Evolutionary conservation across 169 alveolate species (phyloP).

Genomic region (Cryptosporidium ubiquitum): DNA sequence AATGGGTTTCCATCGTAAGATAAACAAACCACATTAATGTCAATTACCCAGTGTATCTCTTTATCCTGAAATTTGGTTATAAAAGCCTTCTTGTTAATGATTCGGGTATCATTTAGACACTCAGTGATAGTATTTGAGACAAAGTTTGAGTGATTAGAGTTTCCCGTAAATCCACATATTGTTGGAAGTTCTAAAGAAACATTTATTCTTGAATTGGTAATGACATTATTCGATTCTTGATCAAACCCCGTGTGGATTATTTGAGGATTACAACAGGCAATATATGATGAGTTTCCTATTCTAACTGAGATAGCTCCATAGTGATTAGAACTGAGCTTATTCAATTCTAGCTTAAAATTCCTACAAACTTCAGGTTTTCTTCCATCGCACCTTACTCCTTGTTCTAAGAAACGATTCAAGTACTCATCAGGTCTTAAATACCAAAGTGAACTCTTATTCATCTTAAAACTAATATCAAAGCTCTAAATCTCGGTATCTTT

Average conservation of each 20-base stretch:
- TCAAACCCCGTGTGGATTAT: constrained; percentile 11
- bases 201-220: constrained; percentile 34
- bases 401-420: constrained; percentile 40
- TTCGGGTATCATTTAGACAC: constrained; percentile 47
- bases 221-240: constrained; percentile 1
- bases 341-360: constrained; percentile 5
- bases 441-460: constrained; percentile 48
- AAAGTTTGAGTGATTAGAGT: constrained; percentile 20
- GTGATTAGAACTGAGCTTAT: not conserved
- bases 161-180: constrained; percentile 61
- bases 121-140: constrained; percentile 42
- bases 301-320: constrained; percentile 36
- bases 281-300: constrained; percentile 53
- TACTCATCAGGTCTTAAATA: constrained; percentile 56
- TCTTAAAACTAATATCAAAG: not conserved
- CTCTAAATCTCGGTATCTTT: not conserved
- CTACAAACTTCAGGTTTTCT: constrained; percentile 66
- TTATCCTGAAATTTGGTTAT: constrained; percentile 2
- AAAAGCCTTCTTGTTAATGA: constrained; percentile 40
- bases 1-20: constrained; percentile 69
- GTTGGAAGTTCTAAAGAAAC: constrained; percentile 52
- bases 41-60: constrained; percentile 49
- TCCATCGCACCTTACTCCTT: constrained; percentile 62
- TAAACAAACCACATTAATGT: constrained; percentile 45
- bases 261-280: constrained; percentile 27